phyloP scores from a whole-genome alignment of 441 rosid species.

The Croton setiger region DNA sequence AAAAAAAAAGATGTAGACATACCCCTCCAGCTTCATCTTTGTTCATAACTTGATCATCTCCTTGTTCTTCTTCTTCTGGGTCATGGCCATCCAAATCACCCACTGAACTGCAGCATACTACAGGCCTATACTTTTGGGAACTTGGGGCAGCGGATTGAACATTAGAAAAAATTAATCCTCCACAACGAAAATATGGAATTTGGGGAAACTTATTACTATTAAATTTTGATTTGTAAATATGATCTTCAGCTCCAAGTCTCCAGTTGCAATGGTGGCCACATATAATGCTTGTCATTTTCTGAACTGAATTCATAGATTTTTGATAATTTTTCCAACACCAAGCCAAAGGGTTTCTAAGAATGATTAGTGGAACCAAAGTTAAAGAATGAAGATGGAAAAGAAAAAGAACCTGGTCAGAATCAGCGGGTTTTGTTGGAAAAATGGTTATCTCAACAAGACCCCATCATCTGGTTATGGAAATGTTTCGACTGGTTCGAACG shows the following conservation, averaged over 20 bases:
- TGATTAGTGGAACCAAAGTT: too few relatives aligned
- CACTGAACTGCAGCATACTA: slow-evolving; percentile 35
- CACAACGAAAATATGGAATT: slow-evolving; percentile 30
- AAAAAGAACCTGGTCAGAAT: too few relatives aligned
- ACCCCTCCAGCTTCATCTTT: slow-evolving; percentile 40
- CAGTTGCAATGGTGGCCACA: slow-evolving; percentile 53
- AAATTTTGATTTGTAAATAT: slow-evolving; percentile 31
- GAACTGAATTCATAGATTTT: not conserved
- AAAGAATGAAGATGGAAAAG: too few relatives aligned
- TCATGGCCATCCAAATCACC: slow-evolving; percentile 46
- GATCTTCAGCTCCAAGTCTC: slow-evolving; percentile 30
- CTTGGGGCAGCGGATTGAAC: slow-evolving; percentile 25
- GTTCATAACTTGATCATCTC: slow-evolving; percentile 27
- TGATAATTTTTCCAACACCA: too few relatives aligned
- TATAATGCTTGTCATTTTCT: slow-evolving; percentile 55
- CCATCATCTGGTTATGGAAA: too few relatives aligned
- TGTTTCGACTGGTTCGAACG: too few relatives aligned
- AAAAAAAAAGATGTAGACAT: slow-evolving; percentile 4
- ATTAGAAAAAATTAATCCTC: slow-evolving; percentile 32
- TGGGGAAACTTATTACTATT: slow-evolving; percentile 28
- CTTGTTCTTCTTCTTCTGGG: slow-evolving; percentile 35
- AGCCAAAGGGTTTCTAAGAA: too few relatives aligned
- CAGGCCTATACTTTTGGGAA: slow-evolving; percentile 33
- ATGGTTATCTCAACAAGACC: too few relatives aligned
- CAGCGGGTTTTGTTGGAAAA: too few relatives aligned